Evolutionary conservation across 257 asterid genomes (phyloP), one percentile per base, ranked within the genome.

Genomic region (Ilex asprella): DNA sequence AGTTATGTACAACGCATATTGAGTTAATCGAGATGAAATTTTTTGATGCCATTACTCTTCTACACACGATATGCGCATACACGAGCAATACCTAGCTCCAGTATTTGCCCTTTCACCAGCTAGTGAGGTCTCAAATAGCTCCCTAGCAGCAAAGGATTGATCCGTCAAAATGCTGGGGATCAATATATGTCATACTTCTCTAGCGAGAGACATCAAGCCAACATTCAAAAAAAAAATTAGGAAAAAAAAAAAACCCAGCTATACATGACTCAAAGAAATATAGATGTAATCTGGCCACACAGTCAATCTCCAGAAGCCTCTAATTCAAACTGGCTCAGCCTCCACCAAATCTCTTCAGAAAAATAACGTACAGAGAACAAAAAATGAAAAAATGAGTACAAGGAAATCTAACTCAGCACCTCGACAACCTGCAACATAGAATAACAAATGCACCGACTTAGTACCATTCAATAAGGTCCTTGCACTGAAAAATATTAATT

Each of bases 361-460:
- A 82, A 84, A 75, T 63, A 78, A 29, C 31, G 71, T 63, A 66
- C 86, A 39, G 39, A 76, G 79, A 69, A 77, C 75, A 67, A 84
- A 78, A 72, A 80, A 73, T 71, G 78, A 78, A 83, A 81, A 81
- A 86, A 85, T 75, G 71, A 76, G 73, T 62, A 76, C 71, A n/a
- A 79, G 56, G 52, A 68, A 29, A 71, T 79, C 81, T 76, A 71
- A 59, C 72, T 80, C 67, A 31, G 67, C 74, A 54, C 70, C 66
- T 9, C 55, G 63, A 35, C 74, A 73, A 21, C 94, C 94, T 86
- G 86, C 68, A 74, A 60, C 56, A 58, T 35, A 35, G 41, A 4
- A 35, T 58, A 6, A 58, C 27, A 54, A 47, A 65, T 56, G 47
- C 13, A n/a, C 61, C 60, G 7, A 43, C 27, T 44, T 49, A 76